phyloP scores from a whole-genome alignment of 768 basidiomycete species.

The Psilocybe sp. region DNA sequence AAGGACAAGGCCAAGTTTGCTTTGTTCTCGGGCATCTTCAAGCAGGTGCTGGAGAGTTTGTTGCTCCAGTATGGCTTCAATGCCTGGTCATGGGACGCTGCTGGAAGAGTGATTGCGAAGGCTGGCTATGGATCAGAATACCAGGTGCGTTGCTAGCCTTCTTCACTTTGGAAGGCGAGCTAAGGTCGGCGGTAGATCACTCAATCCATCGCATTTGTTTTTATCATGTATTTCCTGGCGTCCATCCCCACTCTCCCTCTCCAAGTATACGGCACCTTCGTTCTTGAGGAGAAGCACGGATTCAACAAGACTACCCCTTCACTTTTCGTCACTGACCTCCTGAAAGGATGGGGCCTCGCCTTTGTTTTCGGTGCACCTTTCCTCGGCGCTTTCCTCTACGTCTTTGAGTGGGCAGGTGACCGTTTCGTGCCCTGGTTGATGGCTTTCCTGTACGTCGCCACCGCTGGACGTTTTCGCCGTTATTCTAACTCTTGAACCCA shows the following conservation, averaged over 20 bases:
- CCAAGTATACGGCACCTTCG: conserved; percentile 84
- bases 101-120: conserved; percentile 47
- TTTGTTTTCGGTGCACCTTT: conserved; percentile 80
- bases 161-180: neutral
- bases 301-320: conserved; percentile 91
- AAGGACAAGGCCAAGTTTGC: conserved; percentile 86
- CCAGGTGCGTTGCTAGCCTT: conserved; percentile 49
- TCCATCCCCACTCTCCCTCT: conserved; percentile 73
- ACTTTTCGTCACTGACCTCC: conserved; percentile 73
- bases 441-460: conserved; percentile 76
- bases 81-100: conserved; percentile 76
- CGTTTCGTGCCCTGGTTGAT: conserved; percentile 92
- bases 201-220: conserved; percentile 79
- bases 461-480: neutral
- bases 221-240: conserved; percentile 62
- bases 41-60: conserved; percentile 65
- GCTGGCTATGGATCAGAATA: conserved; percentile 70
- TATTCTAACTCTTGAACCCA: neutral
- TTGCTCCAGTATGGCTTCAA: conserved; percentile 78
- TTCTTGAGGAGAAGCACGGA: conserved; percentile 91
- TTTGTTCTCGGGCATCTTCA: conserved; percentile 69
- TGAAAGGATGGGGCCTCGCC: conserved; percentile 77
- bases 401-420: conserved; percentile 93
- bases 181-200: conserved; percentile 50
- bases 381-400: conserved; percentile 80